These are phyloP conservation scores for Orychophragmus violaceus DNA, from an alignment of 345 rosid species.

Conservation along the genomic window DNA sequence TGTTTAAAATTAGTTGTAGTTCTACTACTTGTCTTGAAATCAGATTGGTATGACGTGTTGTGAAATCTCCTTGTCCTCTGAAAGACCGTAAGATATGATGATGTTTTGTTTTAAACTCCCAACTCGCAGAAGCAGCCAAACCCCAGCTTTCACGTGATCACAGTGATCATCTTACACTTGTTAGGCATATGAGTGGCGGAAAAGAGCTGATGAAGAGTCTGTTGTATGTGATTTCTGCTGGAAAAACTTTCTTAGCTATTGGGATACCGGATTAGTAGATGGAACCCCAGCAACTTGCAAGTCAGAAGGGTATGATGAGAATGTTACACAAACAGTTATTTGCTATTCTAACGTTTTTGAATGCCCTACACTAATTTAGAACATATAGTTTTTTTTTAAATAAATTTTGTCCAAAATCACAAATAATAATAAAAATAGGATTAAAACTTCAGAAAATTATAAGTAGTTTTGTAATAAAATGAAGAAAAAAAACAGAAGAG, in stretches of 20 bases:
- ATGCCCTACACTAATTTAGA: too few relatives aligned
- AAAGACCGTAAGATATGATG: background rate
- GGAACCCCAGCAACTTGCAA: slow-evolving; percentile 43
- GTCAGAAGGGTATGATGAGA: slow-evolving; percentile 48
- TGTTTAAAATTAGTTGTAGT: background rate
- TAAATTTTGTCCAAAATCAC: too few relatives aligned
- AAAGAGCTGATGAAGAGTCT: slow-evolving; percentile 62
- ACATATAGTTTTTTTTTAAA: too few relatives aligned
- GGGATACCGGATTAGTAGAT: slow-evolving; percentile 69
- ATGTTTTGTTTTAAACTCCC: slow-evolving; percentile 16
- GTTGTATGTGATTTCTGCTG: slow-evolving; percentile 84
- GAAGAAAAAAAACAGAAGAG: too few relatives aligned
- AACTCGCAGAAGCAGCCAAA: slow-evolving; percentile 92
- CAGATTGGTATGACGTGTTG: background rate
- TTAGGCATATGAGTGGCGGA: slow-evolving; percentile 85
- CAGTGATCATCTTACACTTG: slow-evolving; percentile 90
- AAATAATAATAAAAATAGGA: too few relatives aligned
- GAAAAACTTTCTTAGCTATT: slow-evolving; percentile 80
- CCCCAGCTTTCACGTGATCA: slow-evolving; percentile 67
- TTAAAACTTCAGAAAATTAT: too few relatives aligned
- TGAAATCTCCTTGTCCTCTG: slow-evolving; percentile 2
- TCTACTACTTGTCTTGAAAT: background rate
- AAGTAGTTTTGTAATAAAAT: too few relatives aligned
- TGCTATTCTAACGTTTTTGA: too few relatives aligned
- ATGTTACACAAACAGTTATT: slow-evolving; percentile 70